Base-by-base conservation (phyloP, 2,329 filamentous ascomycete genomes). In the Hypoxylon sp. region DNA sequence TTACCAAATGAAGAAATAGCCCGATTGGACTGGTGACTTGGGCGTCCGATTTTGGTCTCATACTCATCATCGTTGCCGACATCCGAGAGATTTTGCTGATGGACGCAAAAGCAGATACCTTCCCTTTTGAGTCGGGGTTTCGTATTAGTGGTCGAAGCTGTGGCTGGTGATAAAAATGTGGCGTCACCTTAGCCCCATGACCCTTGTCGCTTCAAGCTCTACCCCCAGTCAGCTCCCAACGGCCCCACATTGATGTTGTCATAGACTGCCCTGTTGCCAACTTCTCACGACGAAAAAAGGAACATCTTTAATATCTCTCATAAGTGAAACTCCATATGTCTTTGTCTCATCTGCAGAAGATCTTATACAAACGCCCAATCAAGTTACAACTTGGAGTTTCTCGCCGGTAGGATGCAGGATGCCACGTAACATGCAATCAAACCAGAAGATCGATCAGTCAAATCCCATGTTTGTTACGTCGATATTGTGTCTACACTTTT, bases 251-350 rank as follows among this genome's bases (percentile, higher is more conserved):
- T 38, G 11, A 74, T 75, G 72, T 46, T 62, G 74, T 75, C 74
- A 75, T 76, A 72, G 73, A 75, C 61, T 73, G 21, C 62, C 53
- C 9, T 60, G 43, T 49, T 67, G 41, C 65, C 65, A 70, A 70
- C 19, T 70, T 68, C 50, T 63, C 63, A 63, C 53, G 11, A 34
- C 28, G 43, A 17, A 68, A 41, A 6, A 61, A 62, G 25, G 23
- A 11, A 56, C 48, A 36, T 23, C 43, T 34, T 51, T 56, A 34
- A n/a, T 34, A 53, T 34, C 50, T 14, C 43, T 57, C 41, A 25
- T 51, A 45, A 32, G 30, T 43, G n/a, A 49, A 17, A 52, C 63
- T 11, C 28, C 46, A 32, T 53, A 21, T 45, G 14, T 21, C 45
- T 59, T 52, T 51, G 43, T 63, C 25, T 49, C 34, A 46, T 23